Percentiles rank a stretch among this genome's conserved stretches.
These are phyloP conservation scores for Corchorus olitorius DNA, from an alignment of 345 rosid genomes.

Conservation along the genomic window DNA sequence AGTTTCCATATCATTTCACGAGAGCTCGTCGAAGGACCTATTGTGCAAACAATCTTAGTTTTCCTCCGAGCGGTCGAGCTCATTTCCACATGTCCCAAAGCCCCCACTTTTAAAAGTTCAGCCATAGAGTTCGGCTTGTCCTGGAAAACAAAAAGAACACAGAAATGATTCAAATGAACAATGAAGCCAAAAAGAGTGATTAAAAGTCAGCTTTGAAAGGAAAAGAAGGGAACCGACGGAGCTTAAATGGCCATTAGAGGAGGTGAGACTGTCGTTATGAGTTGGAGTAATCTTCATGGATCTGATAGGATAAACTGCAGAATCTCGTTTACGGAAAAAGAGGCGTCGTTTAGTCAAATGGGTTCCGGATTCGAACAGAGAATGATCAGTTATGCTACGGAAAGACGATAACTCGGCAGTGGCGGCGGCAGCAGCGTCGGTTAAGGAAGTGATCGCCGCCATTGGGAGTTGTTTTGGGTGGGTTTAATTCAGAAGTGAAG, in stretches of 20 bases:
- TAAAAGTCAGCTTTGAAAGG: neutral
- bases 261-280: constrained; percentile 19
- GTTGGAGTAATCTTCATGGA: constrained; percentile 35
- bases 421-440: constrained; percentile 14
- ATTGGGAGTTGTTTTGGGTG: constrained; percentile 25
- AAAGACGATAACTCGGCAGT: constrained; percentile 47
- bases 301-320: constrained; percentile 38
- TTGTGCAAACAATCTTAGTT: constrained; percentile 92
- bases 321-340: constrained; percentile 13
- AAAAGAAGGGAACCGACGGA: constrained; percentile 40
- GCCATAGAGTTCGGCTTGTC: constrained; percentile 40
- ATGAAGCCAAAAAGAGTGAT: neutral
- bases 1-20: constrained; percentile 97
- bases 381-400: constrained; percentile 28
- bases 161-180: neutral
- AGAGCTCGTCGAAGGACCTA: constrained; percentile 94
- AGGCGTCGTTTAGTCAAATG: constrained; percentile 19
- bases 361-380: constrained; percentile 23
- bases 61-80: constrained; percentile 54
- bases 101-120: constrained; percentile 34
- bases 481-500: neutral
- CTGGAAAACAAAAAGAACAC: constrained; percentile 1
- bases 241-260: constrained; percentile 44
- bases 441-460: constrained; percentile 25
- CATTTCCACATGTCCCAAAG: constrained; percentile 34